Conservation (phyloP, 129 eudicot genomes). For the Lonicera japonica region DNA sequence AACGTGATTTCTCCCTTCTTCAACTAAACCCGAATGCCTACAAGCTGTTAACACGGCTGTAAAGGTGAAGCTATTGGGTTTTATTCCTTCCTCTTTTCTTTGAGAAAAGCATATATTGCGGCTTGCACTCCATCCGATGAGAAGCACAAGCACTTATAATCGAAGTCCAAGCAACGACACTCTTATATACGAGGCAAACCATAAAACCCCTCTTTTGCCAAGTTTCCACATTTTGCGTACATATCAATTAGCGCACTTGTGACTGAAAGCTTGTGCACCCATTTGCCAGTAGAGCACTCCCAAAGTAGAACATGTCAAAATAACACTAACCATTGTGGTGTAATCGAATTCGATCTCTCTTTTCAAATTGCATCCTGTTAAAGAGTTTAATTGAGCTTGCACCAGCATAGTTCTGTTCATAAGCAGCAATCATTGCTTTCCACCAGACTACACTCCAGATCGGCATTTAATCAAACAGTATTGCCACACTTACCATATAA, state of each 20-base stretch:
- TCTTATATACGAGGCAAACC: slow-evolving; percentile 23
- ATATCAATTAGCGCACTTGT: slow-evolving; percentile 35
- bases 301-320: slow-evolving; percentile 34
- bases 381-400: slow-evolving; percentile 31
- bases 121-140: slow-evolving; percentile 38
- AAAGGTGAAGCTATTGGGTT: slow-evolving; percentile 35
- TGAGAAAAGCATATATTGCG: slow-evolving; percentile 19
- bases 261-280: slow-evolving; percentile 34
- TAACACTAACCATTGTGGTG: slow-evolving; percentile 41
- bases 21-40: slow-evolving; percentile 42
- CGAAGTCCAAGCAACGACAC: slow-evolving; percentile 41
- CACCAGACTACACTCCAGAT: slow-evolving; percentile 31
- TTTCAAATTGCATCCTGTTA: slow-evolving; percentile 23
- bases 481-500: slow-evolving; percentile 36
- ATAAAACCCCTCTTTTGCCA: slow-evolving; percentile 28
- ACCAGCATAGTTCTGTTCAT: slow-evolving; percentile 38
- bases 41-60: slow-evolving; percentile 46
- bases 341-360: slow-evolving; percentile 21
- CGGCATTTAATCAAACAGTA: slow-evolving; percentile 34
- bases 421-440: slow-evolving; percentile 40
- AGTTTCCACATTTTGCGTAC: slow-evolving; percentile 43
- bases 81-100: slow-evolving; percentile 36
- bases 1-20: slow-evolving; percentile 35
- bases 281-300: slow-evolving; percentile 33
- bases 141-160: slow-evolving; percentile 38